These are phyloP conservation scores for Leptographium galeiforme DNA, from an alignment of 2,329 filamentous ascomycete species.

Conservation along the genomic window DNA sequence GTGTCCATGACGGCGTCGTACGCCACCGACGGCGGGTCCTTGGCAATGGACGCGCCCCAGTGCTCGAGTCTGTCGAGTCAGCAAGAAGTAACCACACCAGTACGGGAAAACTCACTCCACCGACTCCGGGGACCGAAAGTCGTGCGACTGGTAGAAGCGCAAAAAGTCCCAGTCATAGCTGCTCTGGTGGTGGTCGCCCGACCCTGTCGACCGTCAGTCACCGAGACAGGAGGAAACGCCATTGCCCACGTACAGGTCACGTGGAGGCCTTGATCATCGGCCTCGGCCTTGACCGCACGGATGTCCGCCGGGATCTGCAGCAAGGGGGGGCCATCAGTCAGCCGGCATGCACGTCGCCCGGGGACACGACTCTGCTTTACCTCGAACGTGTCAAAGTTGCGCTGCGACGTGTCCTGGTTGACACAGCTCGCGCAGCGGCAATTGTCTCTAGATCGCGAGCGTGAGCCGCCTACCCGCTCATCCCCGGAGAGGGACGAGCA, in stretches of 20 bases:
- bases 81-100: background rate
- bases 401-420: conserved; percentile 57
- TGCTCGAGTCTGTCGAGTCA: conserved; percentile 10
- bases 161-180: conserved; percentile 54
- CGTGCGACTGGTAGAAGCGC: conserved; percentile 25
- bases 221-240: background rate
- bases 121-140: conserved; percentile 20
- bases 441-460: conserved; percentile 46
- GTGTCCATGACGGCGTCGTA: conserved; percentile 47
- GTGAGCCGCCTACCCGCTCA: background rate
- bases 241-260: conserved; percentile 32
- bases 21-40: conserved; percentile 41
- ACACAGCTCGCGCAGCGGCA: conserved; percentile 56
- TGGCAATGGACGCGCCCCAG: conserved; percentile 22
- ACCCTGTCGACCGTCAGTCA: conserved; percentile 37
- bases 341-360: background rate
- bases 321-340: background rate
- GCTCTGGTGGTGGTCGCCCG: conserved; percentile 53
- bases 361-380: conserved; percentile 20
- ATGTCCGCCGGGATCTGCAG: conserved; percentile 33
- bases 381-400: conserved; percentile 53
- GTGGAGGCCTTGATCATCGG: conserved; percentile 24
- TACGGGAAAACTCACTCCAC: conserved; percentile 16
- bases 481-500: background rate
- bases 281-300: conserved; percentile 18